phyloP scores from a whole-genome alignment of 2,329 filamentous ascomycete species.

The Ilyonectria destructans region DNA sequence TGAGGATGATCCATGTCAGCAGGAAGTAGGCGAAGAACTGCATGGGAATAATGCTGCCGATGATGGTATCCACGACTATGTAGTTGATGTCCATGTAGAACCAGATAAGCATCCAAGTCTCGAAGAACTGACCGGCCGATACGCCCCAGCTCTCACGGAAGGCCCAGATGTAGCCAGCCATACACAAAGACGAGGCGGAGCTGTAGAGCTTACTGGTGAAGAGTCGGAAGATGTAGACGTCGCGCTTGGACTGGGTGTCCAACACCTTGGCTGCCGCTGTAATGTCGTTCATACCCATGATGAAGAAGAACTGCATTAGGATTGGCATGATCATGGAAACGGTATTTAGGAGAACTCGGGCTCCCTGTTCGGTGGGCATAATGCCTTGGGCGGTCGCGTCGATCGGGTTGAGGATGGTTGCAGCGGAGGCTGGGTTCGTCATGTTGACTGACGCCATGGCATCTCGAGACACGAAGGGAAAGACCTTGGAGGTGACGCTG shows the following conservation, averaged over 20 bases:
- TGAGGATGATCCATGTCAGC: conserved; percentile 59
- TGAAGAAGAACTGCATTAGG: conserved; percentile 49
- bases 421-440: conserved; percentile 38
- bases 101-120: conserved; percentile 54
- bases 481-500: conserved; percentile 40
- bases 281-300: conserved; percentile 36
- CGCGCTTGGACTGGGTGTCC: too few species aligned
- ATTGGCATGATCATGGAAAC: conserved; percentile 54
- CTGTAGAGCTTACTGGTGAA: conserved; percentile 48
- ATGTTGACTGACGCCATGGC: conserved; percentile 34
- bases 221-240: conserved; percentile 35
- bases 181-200: conserved; percentile 52
- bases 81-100: conserved; percentile 60
- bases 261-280: background rate
- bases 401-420: conserved; percentile 52
- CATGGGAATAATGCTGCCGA: conserved; percentile 51
- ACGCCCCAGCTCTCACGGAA: conserved; percentile 60
- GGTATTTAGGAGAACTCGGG: conserved; percentile 55
- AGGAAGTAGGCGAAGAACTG: conserved; percentile 60
- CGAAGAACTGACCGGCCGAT: conserved; percentile 46
- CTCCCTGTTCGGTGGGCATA: conserved; percentile 52
- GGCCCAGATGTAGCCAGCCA: conserved; percentile 60
- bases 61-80: conserved; percentile 56
- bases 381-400: conserved; percentile 45
- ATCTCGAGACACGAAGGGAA: conserved; percentile 36